Conservation (phyloP, 2,329 filamentous ascomycete genomes). For the Diaporthe helianthi region DNA sequence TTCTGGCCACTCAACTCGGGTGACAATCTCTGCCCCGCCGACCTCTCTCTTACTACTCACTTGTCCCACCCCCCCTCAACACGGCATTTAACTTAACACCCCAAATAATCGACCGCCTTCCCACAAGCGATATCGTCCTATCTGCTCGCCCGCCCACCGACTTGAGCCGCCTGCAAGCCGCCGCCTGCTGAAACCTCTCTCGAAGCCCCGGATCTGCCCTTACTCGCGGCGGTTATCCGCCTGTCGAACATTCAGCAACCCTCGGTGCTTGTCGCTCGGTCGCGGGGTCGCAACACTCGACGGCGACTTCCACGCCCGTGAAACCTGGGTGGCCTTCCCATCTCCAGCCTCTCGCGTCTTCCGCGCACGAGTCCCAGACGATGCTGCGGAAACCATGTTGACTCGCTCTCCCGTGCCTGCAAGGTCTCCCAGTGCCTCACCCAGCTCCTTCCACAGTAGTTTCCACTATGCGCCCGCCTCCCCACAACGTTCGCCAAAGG, state of each 20-base stretch:
- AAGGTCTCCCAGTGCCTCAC: conserved; percentile 60
- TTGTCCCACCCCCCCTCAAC: background rate
- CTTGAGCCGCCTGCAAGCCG: background rate
- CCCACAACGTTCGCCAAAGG: conserved; percentile 52
- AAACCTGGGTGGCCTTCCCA: conserved; percentile 24
- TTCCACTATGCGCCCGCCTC: conserved; percentile 57
- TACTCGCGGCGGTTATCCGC: conserved; percentile 11
- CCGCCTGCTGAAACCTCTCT: conserved; percentile 1
- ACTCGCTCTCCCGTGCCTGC: conserved; percentile 62
- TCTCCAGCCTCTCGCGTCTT: conserved; percentile 41
- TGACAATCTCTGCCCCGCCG: conserved; percentile 16
- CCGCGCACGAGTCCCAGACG: conserved; percentile 30
- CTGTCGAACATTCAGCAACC: background rate
- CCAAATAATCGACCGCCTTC: background rate
- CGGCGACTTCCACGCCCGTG: conserved; percentile 24
- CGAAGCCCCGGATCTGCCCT: conserved; percentile 20
- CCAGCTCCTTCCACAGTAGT: conserved; percentile 48
- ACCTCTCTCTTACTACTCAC: background rate
- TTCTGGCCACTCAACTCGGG: conserved; percentile 23
- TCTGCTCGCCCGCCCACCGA: background rate
- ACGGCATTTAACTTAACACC: background rate
- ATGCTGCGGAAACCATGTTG: conserved; percentile 64
- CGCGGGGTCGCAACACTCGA: conserved; percentile 12
- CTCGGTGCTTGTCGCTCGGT: conserved; percentile 1
- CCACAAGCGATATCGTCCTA: conserved; percentile 2